These are phyloP conservation scores for Starmera stellimalicola DNA, from an alignment of 1,139 yeast genomes.

Conservation along the genomic window DNA sequence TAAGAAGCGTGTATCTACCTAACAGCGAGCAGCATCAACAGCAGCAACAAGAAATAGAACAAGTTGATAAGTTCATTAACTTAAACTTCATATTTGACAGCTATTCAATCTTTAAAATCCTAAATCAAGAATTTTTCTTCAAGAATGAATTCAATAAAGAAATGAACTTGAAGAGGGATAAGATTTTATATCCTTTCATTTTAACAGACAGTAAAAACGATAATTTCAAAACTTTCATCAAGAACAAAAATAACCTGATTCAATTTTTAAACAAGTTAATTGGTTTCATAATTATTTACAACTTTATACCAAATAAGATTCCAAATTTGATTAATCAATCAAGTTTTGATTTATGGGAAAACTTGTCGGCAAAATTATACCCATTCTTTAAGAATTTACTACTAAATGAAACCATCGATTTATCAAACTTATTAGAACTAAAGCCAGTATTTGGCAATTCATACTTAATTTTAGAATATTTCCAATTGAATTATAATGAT, in stretches of 20 bases:
- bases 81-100: slow-evolving; percentile 74
- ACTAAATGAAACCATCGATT: slow-evolving; percentile 15
- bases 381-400: slow-evolving; percentile 37
- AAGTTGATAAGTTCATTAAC: slow-evolving; percentile 27
- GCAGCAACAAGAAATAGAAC: too few species aligned
- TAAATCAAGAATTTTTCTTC: slow-evolving; percentile 55
- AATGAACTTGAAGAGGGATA: slow-evolving; percentile 61
- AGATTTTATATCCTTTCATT: slow-evolving; percentile 60
- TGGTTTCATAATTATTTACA: slow-evolving; percentile 66
- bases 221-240: slow-evolving; percentile 17
- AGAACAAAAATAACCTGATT: slow-evolving; percentile 32
- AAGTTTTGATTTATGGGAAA: slow-evolving; percentile 77
- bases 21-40: slow-evolving; percentile 14
- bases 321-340: slow-evolving; percentile 33
- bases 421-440: slow-evolving; percentile 32
- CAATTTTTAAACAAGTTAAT: slow-evolving; percentile 53
- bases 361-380: slow-evolving; percentile 47
- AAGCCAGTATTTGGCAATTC: slow-evolving; percentile 63
- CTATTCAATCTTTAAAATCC: slow-evolving; percentile 67
- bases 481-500: slow-evolving; percentile 50
- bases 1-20: slow-evolving; percentile 41
- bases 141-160: slow-evolving; percentile 61
- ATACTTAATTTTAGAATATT: slow-evolving; percentile 68
- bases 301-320: slow-evolving; percentile 38
- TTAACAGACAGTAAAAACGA: slow-evolving; percentile 20